Conservation (phyloP, 352 stramenopile genomes). For the Phytophthora vignae region DNA sequence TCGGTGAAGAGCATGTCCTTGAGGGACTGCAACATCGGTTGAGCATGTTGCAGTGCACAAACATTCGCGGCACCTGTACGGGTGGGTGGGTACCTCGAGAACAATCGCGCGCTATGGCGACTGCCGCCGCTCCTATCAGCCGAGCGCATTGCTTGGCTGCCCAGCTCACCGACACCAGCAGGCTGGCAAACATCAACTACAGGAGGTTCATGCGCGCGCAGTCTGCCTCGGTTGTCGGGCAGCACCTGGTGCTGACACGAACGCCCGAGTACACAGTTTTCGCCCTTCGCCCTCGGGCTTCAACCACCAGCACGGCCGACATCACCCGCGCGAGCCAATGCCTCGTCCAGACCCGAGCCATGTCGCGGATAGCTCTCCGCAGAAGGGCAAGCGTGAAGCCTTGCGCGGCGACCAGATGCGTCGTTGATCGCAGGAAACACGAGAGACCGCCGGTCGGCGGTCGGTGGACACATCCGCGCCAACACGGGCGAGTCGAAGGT, state of each 20-base stretch:
- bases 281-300: background rate
- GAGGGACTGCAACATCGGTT: too few species aligned
- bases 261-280: background rate
- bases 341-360: background rate
- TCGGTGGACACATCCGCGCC: background rate
- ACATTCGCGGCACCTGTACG: background rate
- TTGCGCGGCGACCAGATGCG: constrained; percentile 28
- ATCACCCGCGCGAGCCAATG: background rate
- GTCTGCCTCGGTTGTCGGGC: background rate
- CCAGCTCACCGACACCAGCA: background rate
- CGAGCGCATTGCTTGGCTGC: background rate
- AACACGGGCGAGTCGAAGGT: background rate
- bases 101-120: background rate
- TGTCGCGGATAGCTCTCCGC: constrained; percentile 28
- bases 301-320: constrained; percentile 10
- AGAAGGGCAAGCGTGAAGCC: constrained; percentile 22
- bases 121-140: background rate
- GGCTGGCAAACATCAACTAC: background rate
- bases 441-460: background rate
- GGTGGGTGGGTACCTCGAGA: background rate
- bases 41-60: background rate
- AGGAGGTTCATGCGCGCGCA: too few species aligned
- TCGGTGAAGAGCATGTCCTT: background rate
- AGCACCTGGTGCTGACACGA: background rate
- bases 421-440: constrained; percentile 20